phyloP scores from a whole-genome alignment of 495 filamentous ascomycete genomes.

The Cryomyces minteri region DNA sequence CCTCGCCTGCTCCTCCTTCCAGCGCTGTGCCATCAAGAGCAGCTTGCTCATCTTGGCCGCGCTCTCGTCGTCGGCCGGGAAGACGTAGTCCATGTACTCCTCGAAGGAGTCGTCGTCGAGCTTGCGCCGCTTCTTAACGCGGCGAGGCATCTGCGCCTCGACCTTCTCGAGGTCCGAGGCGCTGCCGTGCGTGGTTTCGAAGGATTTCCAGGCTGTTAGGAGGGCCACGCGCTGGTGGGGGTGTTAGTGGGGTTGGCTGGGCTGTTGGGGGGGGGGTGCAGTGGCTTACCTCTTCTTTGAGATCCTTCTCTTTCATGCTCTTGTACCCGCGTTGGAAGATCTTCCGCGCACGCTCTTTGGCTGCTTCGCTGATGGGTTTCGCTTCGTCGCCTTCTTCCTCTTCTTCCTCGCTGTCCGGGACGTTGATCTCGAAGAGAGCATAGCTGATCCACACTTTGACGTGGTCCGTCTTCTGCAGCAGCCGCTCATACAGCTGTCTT shows the following conservation, averaged over 20 bases:
- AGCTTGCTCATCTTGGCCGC: conserved; percentile 69
- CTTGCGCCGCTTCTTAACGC: conserved; percentile 85
- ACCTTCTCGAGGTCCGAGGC: conserved; percentile 66
- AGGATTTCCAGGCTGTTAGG: conserved; percentile 78
- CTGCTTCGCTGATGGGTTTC: conserved; percentile 62
- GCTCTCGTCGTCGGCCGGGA: conserved; percentile 88
- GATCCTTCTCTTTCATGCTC: conserved; percentile 76
- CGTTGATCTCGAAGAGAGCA: conserved; percentile 89
- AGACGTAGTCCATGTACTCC: conserved; percentile 94
- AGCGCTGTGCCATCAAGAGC: conserved; percentile 66
- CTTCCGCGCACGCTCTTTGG: conserved; percentile 60
- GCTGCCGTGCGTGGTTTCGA: conserved; percentile 70
- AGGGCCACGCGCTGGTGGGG: conserved; percentile 50
- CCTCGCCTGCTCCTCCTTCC: conserved; percentile 50
- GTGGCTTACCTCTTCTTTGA: conserved; percentile 91
- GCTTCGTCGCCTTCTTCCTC: conserved; percentile 35
- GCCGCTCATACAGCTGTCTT: conserved; percentile 71
- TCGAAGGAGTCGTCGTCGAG: conserved; percentile 90
- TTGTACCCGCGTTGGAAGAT: conserved; percentile 79
- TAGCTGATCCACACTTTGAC: conserved; percentile 98
- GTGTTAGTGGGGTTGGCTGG: background rate
- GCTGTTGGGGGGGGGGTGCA: too few relatives aligned
- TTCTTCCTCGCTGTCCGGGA: conserved; percentile 50
- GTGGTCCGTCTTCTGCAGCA: conserved; percentile 84
- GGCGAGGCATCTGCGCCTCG: conserved; percentile 81